phyloP scores from a whole-genome alignment of 495 filamentous ascomycete genomes.

The Parmelia sp. region DNA sequence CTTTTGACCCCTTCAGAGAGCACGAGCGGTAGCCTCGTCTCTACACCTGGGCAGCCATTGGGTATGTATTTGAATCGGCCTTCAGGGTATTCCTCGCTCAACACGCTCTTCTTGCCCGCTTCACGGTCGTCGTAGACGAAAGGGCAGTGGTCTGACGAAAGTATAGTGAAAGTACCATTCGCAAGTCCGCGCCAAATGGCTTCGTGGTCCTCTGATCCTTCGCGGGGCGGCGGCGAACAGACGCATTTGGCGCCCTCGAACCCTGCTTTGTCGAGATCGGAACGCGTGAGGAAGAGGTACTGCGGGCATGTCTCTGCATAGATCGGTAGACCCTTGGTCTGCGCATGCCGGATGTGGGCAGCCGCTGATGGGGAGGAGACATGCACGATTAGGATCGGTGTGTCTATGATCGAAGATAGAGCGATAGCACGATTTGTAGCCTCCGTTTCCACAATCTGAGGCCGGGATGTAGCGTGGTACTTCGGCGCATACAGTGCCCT shows the following conservation, averaged over 20 bases:
- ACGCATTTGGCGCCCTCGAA: constrained; percentile 52
- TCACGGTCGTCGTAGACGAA: constrained; percentile 45
- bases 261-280: constrained; percentile 42
- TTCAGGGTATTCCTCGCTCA: background rate
- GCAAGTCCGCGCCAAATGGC: constrained; percentile 41
- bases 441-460: constrained; percentile 50
- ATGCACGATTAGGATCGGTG: constrained; percentile 54
- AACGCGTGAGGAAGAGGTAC: constrained; percentile 54
- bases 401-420: constrained; percentile 48
- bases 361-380: constrained; percentile 48
- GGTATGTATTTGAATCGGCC: constrained; percentile 6
- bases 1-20: background rate
- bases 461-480: constrained; percentile 49
- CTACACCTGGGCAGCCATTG: constrained; percentile 1
- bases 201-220: constrained; percentile 34
- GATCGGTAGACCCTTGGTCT: constrained; percentile 49
- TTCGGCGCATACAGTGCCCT: constrained; percentile 43
- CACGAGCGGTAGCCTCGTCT: background rate
- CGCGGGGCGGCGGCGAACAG: constrained; percentile 42
- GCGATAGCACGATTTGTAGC: constrained; percentile 54
- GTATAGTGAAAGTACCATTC: constrained; percentile 44
- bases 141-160: constrained; percentile 49
- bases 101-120: constrained; percentile 41
- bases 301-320: constrained; percentile 62
- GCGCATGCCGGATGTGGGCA: constrained; percentile 48